phyloP scores from a whole-genome alignment of 768 basidiomycete species.

The Paxillus ammoniavirescens region DNA sequence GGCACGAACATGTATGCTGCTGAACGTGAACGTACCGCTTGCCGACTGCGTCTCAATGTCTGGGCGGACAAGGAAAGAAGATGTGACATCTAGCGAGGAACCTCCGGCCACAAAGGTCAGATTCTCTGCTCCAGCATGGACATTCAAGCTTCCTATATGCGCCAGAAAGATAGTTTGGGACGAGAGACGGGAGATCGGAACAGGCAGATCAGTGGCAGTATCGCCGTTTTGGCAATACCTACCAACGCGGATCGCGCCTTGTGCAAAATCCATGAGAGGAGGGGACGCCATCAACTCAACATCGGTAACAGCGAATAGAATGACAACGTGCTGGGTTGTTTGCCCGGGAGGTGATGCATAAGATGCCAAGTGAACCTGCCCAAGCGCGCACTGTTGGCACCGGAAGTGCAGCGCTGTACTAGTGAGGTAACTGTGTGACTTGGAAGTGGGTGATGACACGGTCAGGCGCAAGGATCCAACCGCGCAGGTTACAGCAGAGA shows the following conservation, averaged over 20 bases:
- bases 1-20: slow-evolving; percentile 56
- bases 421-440: slow-evolving; percentile 22
- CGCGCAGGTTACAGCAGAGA: slow-evolving; percentile 13
- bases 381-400: slow-evolving; percentile 15
- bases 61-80: slow-evolving; percentile 15
- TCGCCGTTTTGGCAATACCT: slow-evolving; percentile 29
- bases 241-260: slow-evolving; percentile 51
- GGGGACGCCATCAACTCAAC: slow-evolving; percentile 48
- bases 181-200: background rate
- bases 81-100: slow-evolving; percentile 24
- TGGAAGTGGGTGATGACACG: slow-evolving; percentile 19
- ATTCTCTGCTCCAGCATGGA: slow-evolving; percentile 72
- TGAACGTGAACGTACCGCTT: slow-evolving; percentile 48
- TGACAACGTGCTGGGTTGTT: slow-evolving; percentile 18
- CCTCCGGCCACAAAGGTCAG: slow-evolving; percentile 61
- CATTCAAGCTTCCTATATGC: slow-evolving; percentile 41
- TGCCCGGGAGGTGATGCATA: slow-evolving; percentile 13
- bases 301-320: slow-evolving; percentile 41
- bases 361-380: slow-evolving; percentile 10
- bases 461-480: slow-evolving; percentile 18
- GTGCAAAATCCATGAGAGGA: slow-evolving; percentile 58
- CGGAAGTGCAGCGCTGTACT: slow-evolving; percentile 26
- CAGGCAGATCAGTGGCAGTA: background rate
- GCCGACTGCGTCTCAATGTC: slow-evolving; percentile 37
- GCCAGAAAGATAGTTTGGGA: slow-evolving; percentile 39